Evolutionary conservation across 169 alveolate genomes (phyloP).

Genomic region (Eimeria tenella): DNA sequence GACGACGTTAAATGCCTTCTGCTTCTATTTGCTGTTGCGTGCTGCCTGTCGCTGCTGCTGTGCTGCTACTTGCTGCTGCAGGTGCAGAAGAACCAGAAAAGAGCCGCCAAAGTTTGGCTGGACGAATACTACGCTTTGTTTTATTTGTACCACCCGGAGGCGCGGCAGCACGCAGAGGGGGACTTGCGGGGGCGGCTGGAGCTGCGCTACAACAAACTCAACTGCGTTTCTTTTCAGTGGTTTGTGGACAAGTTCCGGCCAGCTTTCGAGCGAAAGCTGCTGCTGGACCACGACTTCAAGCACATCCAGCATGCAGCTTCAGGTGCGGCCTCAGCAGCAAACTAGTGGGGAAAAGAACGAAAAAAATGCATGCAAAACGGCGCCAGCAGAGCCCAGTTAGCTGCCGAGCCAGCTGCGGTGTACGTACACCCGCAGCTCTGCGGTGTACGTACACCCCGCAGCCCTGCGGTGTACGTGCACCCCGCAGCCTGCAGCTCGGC

Average conservation of each 20-base stretch:
- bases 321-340: neutral
- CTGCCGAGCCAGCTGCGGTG: too few species aligned
- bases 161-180: conserved; percentile 48
- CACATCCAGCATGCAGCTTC: conserved; percentile 69
- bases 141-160: conserved; percentile 63
- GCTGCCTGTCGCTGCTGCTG: too few species aligned
- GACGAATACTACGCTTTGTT: conserved; percentile 77
- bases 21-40: too few species aligned
- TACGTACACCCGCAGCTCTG: neutral
- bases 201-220: conserved; percentile 36
- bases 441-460: neutral
- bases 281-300: conserved; percentile 66
- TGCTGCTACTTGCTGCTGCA: neutral
- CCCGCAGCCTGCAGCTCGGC: neutral
- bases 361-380: too few species aligned
- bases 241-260: conserved; percentile 70
- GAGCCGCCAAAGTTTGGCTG: conserved; percentile 81
- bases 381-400: too few species aligned
- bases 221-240: conserved; percentile 78
- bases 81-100: conserved; percentile 79
- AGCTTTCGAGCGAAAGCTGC: conserved; percentile 59
- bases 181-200: neutral
- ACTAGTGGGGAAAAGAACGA: too few species aligned
- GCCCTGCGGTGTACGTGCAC: too few species aligned
- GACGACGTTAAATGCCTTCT: too few species aligned